A percentile compares a stretch with the other conserved stretches of the same genome.
phyloP scores from a whole-genome alignment of 1,284 basidiomycete species.

The Cryptococcus sp. region DNA sequence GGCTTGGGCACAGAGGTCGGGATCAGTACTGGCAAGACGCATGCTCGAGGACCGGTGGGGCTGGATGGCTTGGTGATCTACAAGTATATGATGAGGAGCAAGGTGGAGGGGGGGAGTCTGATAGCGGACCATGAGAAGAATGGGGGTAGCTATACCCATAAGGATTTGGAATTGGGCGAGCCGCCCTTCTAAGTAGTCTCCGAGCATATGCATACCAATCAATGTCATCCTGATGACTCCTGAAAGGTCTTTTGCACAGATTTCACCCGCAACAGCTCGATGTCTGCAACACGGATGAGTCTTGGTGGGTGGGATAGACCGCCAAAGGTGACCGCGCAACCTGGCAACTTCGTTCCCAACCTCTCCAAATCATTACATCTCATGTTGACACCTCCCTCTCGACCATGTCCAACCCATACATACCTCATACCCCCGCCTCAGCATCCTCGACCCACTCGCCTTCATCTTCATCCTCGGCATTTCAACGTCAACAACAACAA shows the following conservation, averaged over 20 bases:
- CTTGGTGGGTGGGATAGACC: too few species aligned
- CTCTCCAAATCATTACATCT: too few species aligned
- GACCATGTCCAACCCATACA: neutral
- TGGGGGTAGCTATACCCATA: slow-evolving; percentile 66
- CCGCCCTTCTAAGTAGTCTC: slow-evolving; percentile 30
- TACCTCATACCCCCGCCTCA: neutral
- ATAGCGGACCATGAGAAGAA: slow-evolving; percentile 64
- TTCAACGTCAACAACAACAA: too few species aligned
- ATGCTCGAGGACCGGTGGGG: slow-evolving; percentile 94
- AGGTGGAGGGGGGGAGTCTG: slow-evolving; percentile 63
- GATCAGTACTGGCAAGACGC: slow-evolving; percentile 92
- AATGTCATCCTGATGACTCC: too few species aligned
- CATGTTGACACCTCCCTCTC: too few species aligned
- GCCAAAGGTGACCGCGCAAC: too few species aligned
- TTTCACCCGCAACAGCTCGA: too few species aligned
- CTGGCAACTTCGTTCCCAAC: too few species aligned
- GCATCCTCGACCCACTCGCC: neutral
- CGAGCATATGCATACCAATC: slow-evolving; percentile 32
- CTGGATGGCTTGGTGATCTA: slow-evolving; percentile 91
- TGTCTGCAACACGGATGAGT: too few species aligned
- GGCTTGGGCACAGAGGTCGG: slow-evolving; percentile 98
- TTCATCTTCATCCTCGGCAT: slow-evolving; percentile 5
- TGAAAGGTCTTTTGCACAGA: too few species aligned
- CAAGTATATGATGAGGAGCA: slow-evolving; percentile 84
- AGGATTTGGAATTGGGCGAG: slow-evolving; percentile 33